Evolutionary conservation across 177 flowering plant genomes (phyloP).

Genomic region (Vitis hybrid): DNA sequence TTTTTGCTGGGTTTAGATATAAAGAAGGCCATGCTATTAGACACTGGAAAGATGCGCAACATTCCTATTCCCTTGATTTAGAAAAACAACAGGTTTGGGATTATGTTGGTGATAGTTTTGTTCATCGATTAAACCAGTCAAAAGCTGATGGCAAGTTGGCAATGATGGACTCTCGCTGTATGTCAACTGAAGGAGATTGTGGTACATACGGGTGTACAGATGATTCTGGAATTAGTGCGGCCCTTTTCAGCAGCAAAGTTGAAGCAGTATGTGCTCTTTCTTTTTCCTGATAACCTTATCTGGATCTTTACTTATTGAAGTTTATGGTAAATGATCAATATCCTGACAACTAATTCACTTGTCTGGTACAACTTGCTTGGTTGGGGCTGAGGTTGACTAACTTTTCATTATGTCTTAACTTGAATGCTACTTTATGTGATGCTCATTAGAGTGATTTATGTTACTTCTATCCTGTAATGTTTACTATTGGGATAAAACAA

Average conservation of each 20-base stretch:
- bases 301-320: neutral
- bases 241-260: constrained; percentile 73
- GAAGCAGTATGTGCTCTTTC: constrained; percentile 54
- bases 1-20: constrained; percentile 49
- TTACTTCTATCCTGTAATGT: too few species aligned
- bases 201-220: constrained; percentile 55
- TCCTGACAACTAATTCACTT: too few species aligned
- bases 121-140: constrained; percentile 89
- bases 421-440: too few species aligned
- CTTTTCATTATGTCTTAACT: too few species aligned
- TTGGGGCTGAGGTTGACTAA: too few species aligned
- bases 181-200: constrained; percentile 61
- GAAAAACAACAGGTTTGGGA: constrained; percentile 92
- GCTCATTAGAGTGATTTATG: too few species aligned
- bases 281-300: neutral
- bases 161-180: constrained; percentile 43
- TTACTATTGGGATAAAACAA: too few species aligned
- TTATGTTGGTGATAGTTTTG: constrained; percentile 91
- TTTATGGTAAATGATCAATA: neutral
- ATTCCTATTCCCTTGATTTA: constrained; percentile 86
- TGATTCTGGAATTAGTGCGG: constrained; percentile 68
- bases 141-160: constrained; percentile 69
- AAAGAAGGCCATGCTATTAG: constrained; percentile 83
- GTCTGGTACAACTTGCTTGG: too few species aligned
- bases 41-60: constrained; percentile 83